Evolutionary conservation across 768 basidiomycete genomes (phyloP).

Genomic region (Ramaria sp.): DNA sequence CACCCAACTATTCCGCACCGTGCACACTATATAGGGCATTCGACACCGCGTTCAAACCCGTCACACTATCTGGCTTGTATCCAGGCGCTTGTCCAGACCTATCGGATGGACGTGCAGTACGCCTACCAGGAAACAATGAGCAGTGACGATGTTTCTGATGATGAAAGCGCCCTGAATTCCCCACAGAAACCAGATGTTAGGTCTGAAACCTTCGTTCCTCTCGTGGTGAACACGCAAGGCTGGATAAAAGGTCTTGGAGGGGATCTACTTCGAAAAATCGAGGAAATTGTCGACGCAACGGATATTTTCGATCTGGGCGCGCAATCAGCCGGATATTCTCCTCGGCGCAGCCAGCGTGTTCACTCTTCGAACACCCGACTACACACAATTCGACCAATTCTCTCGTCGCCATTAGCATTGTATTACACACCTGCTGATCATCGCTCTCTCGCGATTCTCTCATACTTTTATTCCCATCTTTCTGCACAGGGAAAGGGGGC

Average conservation of each 20-base stretch:
- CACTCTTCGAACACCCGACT: slow-evolving; percentile 1
- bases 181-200: slow-evolving; percentile 21
- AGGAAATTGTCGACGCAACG: slow-evolving; percentile 50
- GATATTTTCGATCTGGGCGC: slow-evolving; percentile 35
- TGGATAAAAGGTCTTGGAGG: slow-evolving; percentile 93
- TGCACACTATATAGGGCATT: slow-evolving; percentile 75
- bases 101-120: slow-evolving; percentile 57
- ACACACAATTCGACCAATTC: slow-evolving; percentile 31
- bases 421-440: slow-evolving; percentile 56
- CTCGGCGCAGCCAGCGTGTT: neutral
- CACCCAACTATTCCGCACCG: slow-evolving; percentile 61
- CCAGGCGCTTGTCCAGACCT: slow-evolving; percentile 52
- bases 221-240: slow-evolving; percentile 93
- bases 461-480: slow-evolving; percentile 59
- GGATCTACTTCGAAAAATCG: slow-evolving; percentile 62
- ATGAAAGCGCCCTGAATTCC: slow-evolving; percentile 11
- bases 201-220: slow-evolving; percentile 53
- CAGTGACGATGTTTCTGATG: slow-evolving; percentile 11
- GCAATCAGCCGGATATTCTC: neutral
- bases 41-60: slow-evolving; percentile 69
- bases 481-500: slow-evolving; percentile 28
- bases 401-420: slow-evolving; percentile 32
- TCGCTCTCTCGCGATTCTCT: slow-evolving; percentile 56
- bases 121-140: slow-evolving; percentile 19
- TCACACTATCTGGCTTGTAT: slow-evolving; percentile 65